Evolutionary conservation across 495 filamentous ascomycete genomes (phyloP), one percentile per base, ranked within the genome.

Genomic region (Durotheca rogersii): DNA sequence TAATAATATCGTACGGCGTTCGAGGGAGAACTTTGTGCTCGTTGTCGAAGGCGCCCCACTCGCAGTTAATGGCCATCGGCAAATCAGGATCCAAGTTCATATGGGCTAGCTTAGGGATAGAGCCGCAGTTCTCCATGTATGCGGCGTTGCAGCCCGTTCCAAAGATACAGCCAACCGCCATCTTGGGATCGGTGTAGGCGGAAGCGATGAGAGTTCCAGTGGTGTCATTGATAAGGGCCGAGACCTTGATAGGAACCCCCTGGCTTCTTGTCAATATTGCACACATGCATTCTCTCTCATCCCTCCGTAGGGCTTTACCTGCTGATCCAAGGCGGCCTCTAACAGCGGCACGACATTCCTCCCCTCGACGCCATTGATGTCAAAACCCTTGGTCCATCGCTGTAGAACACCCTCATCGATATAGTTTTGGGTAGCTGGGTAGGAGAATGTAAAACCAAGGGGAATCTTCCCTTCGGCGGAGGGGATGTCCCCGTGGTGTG

Each of bases 201-300:
- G 93, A 97, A 54, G 93, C 93, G 58, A 98, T 95, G n/a, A 98
- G 77, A n/a, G 93, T 98, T 62, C 93, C 93, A 23, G 92, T 97
- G 50, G 93, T 98, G 70, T 98, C 93, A 63, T 98, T 98, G 70
- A 97, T 92, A 55, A 98, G 72, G 34, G 93, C 94, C 17, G 86
- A 86, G 16, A 96, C 83, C 70, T 90, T 93, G 73, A 97, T 95
- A 16, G 93, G 93, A 16, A 96, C 81, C 18, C 86, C 87, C 85
- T 91, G 35, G 11, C 21, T 23, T 17, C 7, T 33, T 25, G 40
- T 59, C 4, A 59, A 47, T 15, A 43, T 14, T 15, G 19, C 27
- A 2, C 35, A 10, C 41, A 29, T 18, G 30, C 15, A 51, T 68
- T 18, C 56, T 55, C 45, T 38, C 47, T 1, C 21, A 12, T 41